These are phyloP conservation scores for Strigomonas galati DNA, from an alignment of 208 protist genomes.

Conservation along the genomic window DNA sequence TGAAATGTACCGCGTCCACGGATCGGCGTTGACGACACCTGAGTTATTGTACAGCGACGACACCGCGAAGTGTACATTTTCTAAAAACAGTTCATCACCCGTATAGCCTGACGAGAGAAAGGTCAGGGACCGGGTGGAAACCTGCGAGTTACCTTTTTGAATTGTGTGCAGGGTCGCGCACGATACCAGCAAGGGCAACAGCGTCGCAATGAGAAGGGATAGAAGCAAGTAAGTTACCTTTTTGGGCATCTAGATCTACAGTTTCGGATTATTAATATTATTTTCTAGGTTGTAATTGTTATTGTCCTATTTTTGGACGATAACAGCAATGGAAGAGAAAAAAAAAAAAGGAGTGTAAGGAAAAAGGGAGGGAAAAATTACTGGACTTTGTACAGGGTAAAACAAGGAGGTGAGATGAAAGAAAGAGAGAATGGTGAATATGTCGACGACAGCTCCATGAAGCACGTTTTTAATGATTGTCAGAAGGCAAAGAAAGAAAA, in stretches of 20 bases:
- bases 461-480: not conserved
- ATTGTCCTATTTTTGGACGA: not conserved
- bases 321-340: not conserved
- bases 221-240: not conserved
- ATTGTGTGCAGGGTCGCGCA: slow-evolving; percentile 13
- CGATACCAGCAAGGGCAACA: not conserved
- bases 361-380: not conserved
- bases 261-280: not conserved
- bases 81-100: slow-evolving; percentile 29
- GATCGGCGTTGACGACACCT: slow-evolving; percentile 33
- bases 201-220: not conserved
- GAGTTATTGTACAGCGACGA: slow-evolving; percentile 36
- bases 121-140: slow-evolving; percentile 41
- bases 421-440: not conserved
- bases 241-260: not conserved
- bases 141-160: slow-evolving; percentile 24
- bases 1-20: slow-evolving; percentile 53
- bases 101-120: slow-evolving; percentile 65
- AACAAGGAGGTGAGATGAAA: not conserved
- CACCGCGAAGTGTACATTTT: slow-evolving; percentile 33
- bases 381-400: not conserved
- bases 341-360: not conserved
- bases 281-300: not conserved
- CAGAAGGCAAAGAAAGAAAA: not conserved
- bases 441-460: not conserved